These are phyloP conservation scores for Boletellus deceptivus DNA, from an alignment of 1,284 basidiomycete species.

Conservation along the genomic window DNA sequence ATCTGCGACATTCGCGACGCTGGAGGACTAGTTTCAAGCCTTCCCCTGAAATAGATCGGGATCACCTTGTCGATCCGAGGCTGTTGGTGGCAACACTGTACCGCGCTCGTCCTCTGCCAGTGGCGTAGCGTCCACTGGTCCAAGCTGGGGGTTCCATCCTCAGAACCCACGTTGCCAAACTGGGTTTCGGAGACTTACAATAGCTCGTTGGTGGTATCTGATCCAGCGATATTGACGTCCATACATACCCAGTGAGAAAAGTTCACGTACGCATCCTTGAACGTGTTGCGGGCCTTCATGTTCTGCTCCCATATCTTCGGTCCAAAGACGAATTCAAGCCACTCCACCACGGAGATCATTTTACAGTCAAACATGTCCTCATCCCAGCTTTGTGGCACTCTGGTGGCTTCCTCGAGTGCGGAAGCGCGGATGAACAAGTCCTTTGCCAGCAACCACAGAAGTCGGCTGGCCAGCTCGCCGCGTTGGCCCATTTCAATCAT, in stretches of 20 bases:
- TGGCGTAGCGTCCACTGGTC: conserved; percentile 8
- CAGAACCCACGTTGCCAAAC: background rate
- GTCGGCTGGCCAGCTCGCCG: conserved; percentile 5
- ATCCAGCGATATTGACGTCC: background rate
- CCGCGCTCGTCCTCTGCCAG: conserved; percentile 14
- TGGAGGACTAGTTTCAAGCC: no score
- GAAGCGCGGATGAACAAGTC: conserved; percentile 7
- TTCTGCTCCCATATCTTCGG: background rate
- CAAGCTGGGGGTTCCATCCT: conserved; percentile 1
- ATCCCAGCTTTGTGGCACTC: background rate
- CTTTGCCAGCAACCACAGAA: conserved; percentile 15
- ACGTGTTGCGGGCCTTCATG: background rate
- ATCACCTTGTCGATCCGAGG: no score
- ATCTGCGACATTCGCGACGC: no score
- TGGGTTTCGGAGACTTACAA: no score
- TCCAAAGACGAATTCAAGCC: conserved; percentile 12
- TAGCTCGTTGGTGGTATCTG: background rate
- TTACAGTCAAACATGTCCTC: conserved; percentile 5
- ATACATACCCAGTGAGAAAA: conserved; percentile 18
- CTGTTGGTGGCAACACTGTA: conserved; percentile 13
- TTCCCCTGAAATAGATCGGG: no score
- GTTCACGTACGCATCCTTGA: conserved; percentile 10
- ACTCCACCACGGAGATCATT: conserved; percentile 7
- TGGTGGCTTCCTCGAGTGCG: background rate
- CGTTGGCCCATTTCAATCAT: conserved; percentile 12